Evolutionary conservation across 768 basidiomycete species (phyloP).

Genomic region (Ramaria sp.): DNA sequence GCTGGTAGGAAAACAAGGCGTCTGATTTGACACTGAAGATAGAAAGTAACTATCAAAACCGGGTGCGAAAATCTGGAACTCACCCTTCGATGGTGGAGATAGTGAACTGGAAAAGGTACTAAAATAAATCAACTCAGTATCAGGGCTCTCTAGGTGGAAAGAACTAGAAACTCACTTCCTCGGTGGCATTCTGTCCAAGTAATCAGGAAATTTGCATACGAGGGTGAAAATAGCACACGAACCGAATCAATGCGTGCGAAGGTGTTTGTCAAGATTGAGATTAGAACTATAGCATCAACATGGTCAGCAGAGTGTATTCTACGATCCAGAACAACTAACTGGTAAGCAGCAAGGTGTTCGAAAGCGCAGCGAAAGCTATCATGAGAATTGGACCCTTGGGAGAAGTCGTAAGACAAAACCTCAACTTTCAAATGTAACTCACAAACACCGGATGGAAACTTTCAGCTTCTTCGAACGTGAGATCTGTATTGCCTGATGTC

Average conservation of each 20-base stretch:
- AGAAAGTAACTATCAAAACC: neutral
- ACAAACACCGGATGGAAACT: slow-evolving; percentile 48
- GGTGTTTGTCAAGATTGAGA: slow-evolving; percentile 86
- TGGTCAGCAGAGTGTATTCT: slow-evolving; percentile 4
- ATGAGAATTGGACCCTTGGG: slow-evolving; percentile 52
- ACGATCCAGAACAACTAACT: slow-evolving; percentile 36
- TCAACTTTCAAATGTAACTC: neutral
- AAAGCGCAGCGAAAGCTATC: slow-evolving; percentile 69
- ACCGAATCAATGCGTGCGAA: slow-evolving; percentile 67
- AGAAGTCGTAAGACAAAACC: neutral
- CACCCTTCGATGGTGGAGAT: slow-evolving; percentile 85
- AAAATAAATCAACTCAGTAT: neutral
- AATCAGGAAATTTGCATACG: neutral
- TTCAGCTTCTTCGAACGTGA: slow-evolving; percentile 36
- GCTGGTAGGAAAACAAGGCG: slow-evolving; percentile 85
- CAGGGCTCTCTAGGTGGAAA: neutral
- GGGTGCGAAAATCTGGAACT: slow-evolving; percentile 8
- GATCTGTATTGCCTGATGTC: slow-evolving; percentile 32
- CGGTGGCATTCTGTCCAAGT: slow-evolving; percentile 39
- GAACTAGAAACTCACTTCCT: slow-evolving; percentile 33
- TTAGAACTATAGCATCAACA: slow-evolving; percentile 40
- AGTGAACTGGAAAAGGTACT: slow-evolving; percentile 83
- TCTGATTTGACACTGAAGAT: slow-evolving; percentile 69
- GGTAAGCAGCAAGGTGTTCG: slow-evolving; percentile 70
- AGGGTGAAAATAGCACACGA: slow-evolving; percentile 13